Evolutionary conservation across 371 early-diverging fungal species (phyloP).

Genomic region (Rhizopus sp.): DNA sequence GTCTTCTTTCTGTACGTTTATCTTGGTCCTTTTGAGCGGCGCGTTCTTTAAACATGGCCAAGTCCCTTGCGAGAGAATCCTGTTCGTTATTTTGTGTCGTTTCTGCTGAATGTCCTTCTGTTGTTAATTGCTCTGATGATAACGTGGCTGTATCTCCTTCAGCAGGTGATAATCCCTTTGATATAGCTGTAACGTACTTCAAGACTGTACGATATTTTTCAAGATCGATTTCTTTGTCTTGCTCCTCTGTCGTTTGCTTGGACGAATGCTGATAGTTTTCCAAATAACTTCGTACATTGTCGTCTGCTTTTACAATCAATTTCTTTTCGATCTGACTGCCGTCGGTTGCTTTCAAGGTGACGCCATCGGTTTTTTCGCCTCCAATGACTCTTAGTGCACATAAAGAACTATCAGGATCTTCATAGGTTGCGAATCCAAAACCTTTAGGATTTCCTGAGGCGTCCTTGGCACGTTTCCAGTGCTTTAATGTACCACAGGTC

Average conservation of each 20-base stretch:
- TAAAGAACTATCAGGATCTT: conserved; percentile 67
- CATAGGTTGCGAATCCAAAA: conserved; percentile 84
- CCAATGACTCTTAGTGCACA: conserved; percentile 73
- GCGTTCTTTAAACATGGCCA: conserved; percentile 67
- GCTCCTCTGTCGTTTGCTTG: conserved; percentile 28
- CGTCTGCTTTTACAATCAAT: conserved; percentile 75
- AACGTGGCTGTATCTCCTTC: conserved; percentile 7
- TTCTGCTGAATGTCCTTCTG: neutral
- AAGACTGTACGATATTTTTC: conserved; percentile 16
- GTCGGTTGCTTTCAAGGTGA: conserved; percentile 58
- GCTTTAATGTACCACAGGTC: conserved; percentile 52
- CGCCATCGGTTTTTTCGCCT: conserved; percentile 53
- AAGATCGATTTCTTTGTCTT: conserved; percentile 5
- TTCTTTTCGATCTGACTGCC: conserved; percentile 60
- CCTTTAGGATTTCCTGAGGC: conserved; percentile 69
- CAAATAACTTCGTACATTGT: conserved; percentile 64
- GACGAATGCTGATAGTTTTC: conserved; percentile 57
- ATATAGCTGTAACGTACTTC: conserved; percentile 34
- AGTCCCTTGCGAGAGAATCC: conserved; percentile 62
- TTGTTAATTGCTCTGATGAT: neutral
- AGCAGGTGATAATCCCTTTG: conserved; percentile 34
- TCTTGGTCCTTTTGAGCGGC: conserved; percentile 62
- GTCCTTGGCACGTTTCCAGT: conserved; percentile 79
- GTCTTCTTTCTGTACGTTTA: conserved; percentile 31
- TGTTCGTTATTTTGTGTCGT: conserved; percentile 29